A percentile compares a stretch with the other conserved stretches of the same genome.
Evolutionary conservation across 805 yeast species (phyloP).

Genomic region (Candida patagonica): DNA sequence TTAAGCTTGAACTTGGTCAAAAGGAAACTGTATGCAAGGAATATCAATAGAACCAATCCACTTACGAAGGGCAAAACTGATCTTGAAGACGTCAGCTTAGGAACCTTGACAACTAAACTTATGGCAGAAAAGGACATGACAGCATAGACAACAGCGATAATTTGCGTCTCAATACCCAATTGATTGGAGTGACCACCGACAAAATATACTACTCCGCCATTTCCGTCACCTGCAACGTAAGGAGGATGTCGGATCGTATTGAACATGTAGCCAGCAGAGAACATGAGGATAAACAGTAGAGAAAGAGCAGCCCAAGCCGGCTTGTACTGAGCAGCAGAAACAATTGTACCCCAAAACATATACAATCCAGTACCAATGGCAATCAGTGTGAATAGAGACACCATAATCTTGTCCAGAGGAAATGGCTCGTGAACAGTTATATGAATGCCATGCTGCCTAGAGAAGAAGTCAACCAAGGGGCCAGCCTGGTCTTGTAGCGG

Average conservation of each 20-base stretch:
- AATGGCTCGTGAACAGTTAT: conserved; percentile 27
- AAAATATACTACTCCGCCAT: conserved; percentile 42
- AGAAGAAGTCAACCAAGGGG: conserved; percentile 13
- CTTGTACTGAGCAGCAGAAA: conserved; percentile 37
- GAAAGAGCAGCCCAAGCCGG: conserved; percentile 66
- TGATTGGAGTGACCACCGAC: conserved; percentile 66
- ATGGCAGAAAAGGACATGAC: conserved; percentile 52
- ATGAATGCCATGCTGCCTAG: conserved; percentile 17
- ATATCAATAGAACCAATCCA: conserved; percentile 36
- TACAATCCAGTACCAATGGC: conserved; percentile 3
- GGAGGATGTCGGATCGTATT: conserved; percentile 71
- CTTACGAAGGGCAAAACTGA: conserved; percentile 43
- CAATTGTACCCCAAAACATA: conserved; percentile 4
- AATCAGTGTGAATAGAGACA: conserved; percentile 12
- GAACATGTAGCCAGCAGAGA: conserved; percentile 89
- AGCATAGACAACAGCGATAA: conserved; percentile 67
- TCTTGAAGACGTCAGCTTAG: conserved; percentile 37
- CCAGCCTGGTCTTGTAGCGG: conserved; percentile 21
- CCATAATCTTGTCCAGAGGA: conserved; percentile 19
- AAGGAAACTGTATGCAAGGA: conserved; percentile 53
- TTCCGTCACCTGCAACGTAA: conserved; percentile 34
- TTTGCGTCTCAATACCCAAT: conserved; percentile 82
- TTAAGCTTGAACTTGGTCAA: conserved; percentile 61
- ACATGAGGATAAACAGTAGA: conserved; percentile 55
- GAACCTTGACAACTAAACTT: conserved; percentile 48